A percentile compares a stretch with the other conserved stretches of the same genome.
Evolutionary conservation across 352 stramenopile species (phyloP).

Genomic region (Stephanocyclus meneghinianus): DNA sequence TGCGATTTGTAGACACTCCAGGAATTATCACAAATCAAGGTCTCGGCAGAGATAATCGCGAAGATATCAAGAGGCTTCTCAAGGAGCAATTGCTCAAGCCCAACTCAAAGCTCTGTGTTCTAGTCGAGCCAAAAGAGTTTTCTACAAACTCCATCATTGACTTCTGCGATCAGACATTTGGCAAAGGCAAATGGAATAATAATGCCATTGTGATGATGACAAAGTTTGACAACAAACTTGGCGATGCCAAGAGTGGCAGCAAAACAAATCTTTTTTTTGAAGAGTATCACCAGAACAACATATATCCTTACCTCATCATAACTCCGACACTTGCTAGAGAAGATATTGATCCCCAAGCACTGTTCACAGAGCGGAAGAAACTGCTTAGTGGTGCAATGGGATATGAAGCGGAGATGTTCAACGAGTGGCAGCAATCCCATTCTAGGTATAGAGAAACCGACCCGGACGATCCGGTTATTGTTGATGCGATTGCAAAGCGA

Average conservation of each 20-base stretch:
- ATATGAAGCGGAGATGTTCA: conserved; percentile 63
- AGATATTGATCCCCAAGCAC: conserved; percentile 56
- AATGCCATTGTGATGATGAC: conserved; percentile 77
- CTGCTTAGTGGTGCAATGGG: conserved; percentile 51
- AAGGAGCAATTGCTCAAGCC: conserved; percentile 63
- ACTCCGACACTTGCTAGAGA: conserved; percentile 70
- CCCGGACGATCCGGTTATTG: conserved; percentile 42
- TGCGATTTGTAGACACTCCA: conserved; percentile 79
- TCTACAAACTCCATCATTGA: conserved; percentile 73
- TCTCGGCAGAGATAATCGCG: conserved; percentile 68
- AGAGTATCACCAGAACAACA: conserved; percentile 66
- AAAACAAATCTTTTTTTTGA: conserved; percentile 79
- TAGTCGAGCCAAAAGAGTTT: conserved; percentile 78
- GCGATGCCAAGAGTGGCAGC: conserved; percentile 61
- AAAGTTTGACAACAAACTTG: conserved; percentile 78
- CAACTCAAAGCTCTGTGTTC: conserved; percentile 76
- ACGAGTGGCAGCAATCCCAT: conserved; percentile 54
- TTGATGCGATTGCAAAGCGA: conserved; percentile 21
- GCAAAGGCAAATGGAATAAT: conserved; percentile 56
- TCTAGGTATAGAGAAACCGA: conserved; percentile 51
- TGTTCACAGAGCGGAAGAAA: conserved; percentile 53
- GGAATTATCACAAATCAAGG: conserved; percentile 62
- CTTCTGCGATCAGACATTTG: conserved; percentile 75
- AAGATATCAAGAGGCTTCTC: conserved; percentile 76
- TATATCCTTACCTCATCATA: conserved; percentile 69